phyloP scores from a whole-genome alignment of 2,329 filamentous ascomycete species.

The Aspergillus spinulosporus region DNA sequence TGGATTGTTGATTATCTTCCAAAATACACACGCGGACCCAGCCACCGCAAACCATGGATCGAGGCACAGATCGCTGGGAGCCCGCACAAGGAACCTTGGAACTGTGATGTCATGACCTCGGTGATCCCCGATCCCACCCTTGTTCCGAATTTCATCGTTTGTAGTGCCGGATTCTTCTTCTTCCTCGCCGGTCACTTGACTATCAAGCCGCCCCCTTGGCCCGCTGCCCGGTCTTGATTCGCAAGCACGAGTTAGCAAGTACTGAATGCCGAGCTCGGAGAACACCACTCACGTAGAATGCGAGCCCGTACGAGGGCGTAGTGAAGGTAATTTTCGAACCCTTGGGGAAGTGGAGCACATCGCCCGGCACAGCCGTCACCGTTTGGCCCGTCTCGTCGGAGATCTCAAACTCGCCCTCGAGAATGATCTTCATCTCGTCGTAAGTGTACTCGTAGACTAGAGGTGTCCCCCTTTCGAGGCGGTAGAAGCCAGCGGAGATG shows the following conservation, averaged over 20 bases:
- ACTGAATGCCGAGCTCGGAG: background rate
- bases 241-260: slow-evolving; percentile 14
- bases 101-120: slow-evolving; percentile 11
- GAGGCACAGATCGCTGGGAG: background rate
- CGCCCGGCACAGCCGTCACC: slow-evolving; percentile 61
- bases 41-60: slow-evolving; percentile 7
- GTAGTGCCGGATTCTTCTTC: background rate
- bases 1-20: background rate
- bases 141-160: background rate
- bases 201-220: slow-evolving; percentile 26
- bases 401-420: slow-evolving; percentile 67
- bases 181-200: background rate
- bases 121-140: no score
- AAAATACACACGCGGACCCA: background rate
- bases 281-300: slow-evolving; percentile 53
- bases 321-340: slow-evolving; percentile 66
- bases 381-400: slow-evolving; percentile 61
- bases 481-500: slow-evolving; percentile 65
- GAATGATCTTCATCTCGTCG: slow-evolving; percentile 73
- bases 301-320: slow-evolving; percentile 61
- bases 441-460: slow-evolving; percentile 70
- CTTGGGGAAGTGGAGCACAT: slow-evolving; percentile 69
- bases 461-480: slow-evolving; percentile 66
- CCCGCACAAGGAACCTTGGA: background rate
- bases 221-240: slow-evolving; percentile 31